Conservation (phyloP, 345 rosid species). For the Trapa incisa region DNA sequence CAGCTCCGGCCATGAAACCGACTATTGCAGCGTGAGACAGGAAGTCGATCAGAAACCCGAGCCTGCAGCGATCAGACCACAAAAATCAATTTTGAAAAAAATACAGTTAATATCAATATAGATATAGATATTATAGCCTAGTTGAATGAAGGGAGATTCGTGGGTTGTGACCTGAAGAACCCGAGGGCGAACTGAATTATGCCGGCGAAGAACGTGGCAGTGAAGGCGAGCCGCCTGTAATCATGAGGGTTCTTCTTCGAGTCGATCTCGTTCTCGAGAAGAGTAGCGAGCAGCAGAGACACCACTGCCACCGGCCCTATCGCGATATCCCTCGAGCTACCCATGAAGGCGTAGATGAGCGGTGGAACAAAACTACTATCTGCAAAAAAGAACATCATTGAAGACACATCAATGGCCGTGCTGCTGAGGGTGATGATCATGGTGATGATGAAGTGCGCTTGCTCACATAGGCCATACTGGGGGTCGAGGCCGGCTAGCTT, state of each 20-base stretch:
- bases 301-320: constrained; percentile 39
- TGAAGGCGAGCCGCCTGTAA: constrained; percentile 26
- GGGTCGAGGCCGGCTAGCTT: no score
- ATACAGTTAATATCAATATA: no score
- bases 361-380: constrained; percentile 54
- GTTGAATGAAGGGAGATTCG: neutral
- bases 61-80: constrained; percentile 11
- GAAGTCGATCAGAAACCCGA: constrained; percentile 35
- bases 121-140: neutral
- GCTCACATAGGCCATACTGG: no score
- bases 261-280: constrained; percentile 22
- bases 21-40: constrained; percentile 34
- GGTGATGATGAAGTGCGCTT: no score
- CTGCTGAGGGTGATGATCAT: no score
- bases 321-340: constrained; percentile 40
- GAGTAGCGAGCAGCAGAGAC: constrained; percentile 32
- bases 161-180: constrained; percentile 19
- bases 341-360: constrained; percentile 35
- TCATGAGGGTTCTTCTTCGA: constrained; percentile 11
- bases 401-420: no score
- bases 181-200: constrained; percentile 32
- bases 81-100: neutral
- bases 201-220: constrained; percentile 38
- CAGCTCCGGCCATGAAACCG: constrained; percentile 42
- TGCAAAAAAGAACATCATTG: constrained; percentile 1